A percentile compares a stretch with the other conserved stretches of the same genome.
phyloP scores from a whole-genome alignment of 2,329 filamentous ascomycete species.

The Colletotrichum filicis region DNA sequence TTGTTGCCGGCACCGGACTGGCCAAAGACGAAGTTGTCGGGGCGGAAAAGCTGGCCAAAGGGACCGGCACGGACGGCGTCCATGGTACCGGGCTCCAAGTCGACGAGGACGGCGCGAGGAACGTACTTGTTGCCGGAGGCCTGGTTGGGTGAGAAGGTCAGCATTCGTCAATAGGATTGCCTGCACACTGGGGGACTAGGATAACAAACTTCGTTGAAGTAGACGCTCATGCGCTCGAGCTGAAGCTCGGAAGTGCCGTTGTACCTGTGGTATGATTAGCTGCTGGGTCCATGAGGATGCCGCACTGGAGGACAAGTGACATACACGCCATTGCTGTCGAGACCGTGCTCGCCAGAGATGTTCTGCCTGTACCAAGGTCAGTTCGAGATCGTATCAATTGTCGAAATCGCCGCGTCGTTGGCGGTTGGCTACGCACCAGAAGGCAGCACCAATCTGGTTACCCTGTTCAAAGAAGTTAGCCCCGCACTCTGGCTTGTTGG shows the following conservation, averaged over 20 bases:
- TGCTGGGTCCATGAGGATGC: slow-evolving; percentile 22
- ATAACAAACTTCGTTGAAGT: slow-evolving; percentile 81
- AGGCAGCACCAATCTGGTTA: slow-evolving; percentile 99
- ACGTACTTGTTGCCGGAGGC: slow-evolving; percentile 99
- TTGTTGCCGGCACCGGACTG: slow-evolving; percentile 99
- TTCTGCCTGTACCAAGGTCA: slow-evolving; percentile 71
- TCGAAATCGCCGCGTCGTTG: slow-evolving; percentile 24
- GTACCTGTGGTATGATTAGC: slow-evolving; percentile 71
- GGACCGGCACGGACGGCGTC: slow-evolving; percentile 98
- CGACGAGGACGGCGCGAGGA: slow-evolving; percentile 98
- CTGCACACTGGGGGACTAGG: slow-evolving; percentile 1
- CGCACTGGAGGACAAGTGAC: slow-evolving; percentile 49
- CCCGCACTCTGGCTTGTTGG: slow-evolving; percentile 27
- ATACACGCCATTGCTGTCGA: slow-evolving; percentile 96
- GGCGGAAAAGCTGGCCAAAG: slow-evolving; percentile 98
- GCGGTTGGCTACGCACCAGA: slow-evolving; percentile 75
- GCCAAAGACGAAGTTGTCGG: slow-evolving; percentile 99
- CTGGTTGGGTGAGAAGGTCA: slow-evolving; percentile 55
- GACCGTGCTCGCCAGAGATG: slow-evolving; percentile 92
- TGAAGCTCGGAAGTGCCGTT: slow-evolving; percentile 98
- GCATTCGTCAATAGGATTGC: slow-evolving; percentile 23
- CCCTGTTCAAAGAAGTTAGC: slow-evolving; percentile 71
- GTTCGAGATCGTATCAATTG: slow-evolving; percentile 37
- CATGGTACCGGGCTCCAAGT: slow-evolving; percentile 99
- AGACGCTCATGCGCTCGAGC: slow-evolving; percentile 99